These are phyloP conservation scores for Diutina siamensis DNA, from an alignment of 1,139 yeast genomes.

Conservation along the genomic window DNA sequence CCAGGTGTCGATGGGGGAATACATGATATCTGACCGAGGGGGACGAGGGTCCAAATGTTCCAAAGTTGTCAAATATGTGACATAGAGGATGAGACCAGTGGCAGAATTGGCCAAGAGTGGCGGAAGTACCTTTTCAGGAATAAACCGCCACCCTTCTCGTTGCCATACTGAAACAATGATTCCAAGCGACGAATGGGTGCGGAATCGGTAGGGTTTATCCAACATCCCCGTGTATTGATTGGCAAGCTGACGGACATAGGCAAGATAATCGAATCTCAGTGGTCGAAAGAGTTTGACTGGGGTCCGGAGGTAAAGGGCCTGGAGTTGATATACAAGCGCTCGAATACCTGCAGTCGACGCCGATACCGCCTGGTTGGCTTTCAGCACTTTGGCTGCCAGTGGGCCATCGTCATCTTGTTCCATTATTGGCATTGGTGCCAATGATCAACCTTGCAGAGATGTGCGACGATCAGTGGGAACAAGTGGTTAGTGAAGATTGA, in stretches of 20 bases:
- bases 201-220: conserved; percentile 50
- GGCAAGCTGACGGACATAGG: conserved; percentile 49
- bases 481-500: not conserved
- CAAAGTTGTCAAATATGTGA: conserved; percentile 56
- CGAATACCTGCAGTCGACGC: conserved; percentile 69
- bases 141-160: conserved; percentile 76
- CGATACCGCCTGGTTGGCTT: conserved; percentile 2
- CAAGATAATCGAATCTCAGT: conserved; percentile 76
- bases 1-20: conserved; percentile 45
- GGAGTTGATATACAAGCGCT: conserved; percentile 70
- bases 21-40: conserved; percentile 10
- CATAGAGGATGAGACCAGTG: conserved; percentile 76
- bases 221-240: conserved; percentile 34
- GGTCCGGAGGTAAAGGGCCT: conserved; percentile 68
- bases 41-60: conserved; percentile 15
- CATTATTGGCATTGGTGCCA: too few species aligned
- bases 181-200: conserved; percentile 71
- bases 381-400: not conserved
- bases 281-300: conserved; percentile 85
- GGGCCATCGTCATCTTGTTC: not conserved
- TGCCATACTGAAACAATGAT: conserved; percentile 58
- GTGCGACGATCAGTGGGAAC: not conserved
- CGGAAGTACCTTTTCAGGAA: conserved; percentile 77
- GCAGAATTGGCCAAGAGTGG: conserved; percentile 82
- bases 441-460: not conserved